These are phyloP conservation scores for Zygosaccharomyces pseudobailii DNA, from an alignment of 1,139 yeast species.

Conservation along the genomic window DNA sequence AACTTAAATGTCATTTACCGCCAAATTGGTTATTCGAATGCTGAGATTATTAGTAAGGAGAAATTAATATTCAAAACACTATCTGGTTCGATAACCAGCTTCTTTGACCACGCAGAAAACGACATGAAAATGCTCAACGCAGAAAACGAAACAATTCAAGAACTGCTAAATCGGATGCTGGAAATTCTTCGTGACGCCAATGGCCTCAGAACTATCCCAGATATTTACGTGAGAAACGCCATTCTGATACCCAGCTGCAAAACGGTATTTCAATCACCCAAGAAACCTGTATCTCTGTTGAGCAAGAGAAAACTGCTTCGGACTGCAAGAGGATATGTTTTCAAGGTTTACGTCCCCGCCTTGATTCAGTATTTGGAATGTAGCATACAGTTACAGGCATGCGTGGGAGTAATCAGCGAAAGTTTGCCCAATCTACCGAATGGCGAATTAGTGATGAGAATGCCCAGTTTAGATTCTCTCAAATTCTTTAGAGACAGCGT, in stretches of 20 bases:
- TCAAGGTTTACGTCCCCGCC: conserved; percentile 31
- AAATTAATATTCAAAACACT: conserved; percentile 34
- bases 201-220: conserved; percentile 38
- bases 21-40: conserved; percentile 38
- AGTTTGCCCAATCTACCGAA: conserved; percentile 3
- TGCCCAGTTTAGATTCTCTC: conserved; percentile 16
- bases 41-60: conserved; percentile 36
- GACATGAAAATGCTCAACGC: conserved; percentile 31
- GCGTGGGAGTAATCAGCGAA: conserved; percentile 13
- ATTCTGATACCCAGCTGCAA: conserved; percentile 28
- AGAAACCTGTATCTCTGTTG: conserved; percentile 33
- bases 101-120: conserved; percentile 34
- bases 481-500: neutral
- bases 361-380: conserved; percentile 24
- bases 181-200: conserved; percentile 34
- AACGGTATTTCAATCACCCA: conserved; percentile 32
- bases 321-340: conserved; percentile 31
- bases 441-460: conserved; percentile 2
- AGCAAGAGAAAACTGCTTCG: conserved; percentile 32
- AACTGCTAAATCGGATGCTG: conserved; percentile 32
- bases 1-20: conserved; percentile 35
- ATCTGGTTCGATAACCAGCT: conserved; percentile 35
- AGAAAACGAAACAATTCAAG: conserved; percentile 30
- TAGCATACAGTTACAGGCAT: conserved; percentile 20
- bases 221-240: conserved; percentile 37